Evolutionary conservation across 306 rosid genomes (phyloP), one percentile per base, ranked within the genome.

Genomic region (Prosopis cineraria): DNA sequence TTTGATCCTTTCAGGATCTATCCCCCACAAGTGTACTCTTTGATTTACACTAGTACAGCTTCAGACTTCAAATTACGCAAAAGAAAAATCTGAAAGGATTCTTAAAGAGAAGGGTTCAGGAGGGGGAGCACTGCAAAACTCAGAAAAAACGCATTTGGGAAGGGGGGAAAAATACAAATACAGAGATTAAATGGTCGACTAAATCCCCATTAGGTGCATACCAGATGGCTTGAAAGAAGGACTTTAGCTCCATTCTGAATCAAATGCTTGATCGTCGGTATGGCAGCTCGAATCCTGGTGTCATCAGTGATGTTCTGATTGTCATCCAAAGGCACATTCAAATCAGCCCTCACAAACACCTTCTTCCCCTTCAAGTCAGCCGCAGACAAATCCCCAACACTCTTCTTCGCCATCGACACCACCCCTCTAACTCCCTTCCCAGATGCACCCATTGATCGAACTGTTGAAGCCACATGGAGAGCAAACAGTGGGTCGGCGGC

Each of bases 221-320:
- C 99, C 98, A 96, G 85, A 81, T 96, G 99, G 73, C 91, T 96
- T 7, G 99, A 90, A 13, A 96, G 93, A n/a, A 96, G 75, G 70
- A 96, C 99, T 85, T 93, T 96, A 31, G 99, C 99, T 11, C 99
- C 98, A 10, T 93, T 91, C 76, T 84, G 78, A 44, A 85, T 88
- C 80, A 96, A 89, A 63, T 93, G 74, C 84, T 96, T 87, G 76
- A 96, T 96, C n/a, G 99, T 96, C 50, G 99, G 99, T 0, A 96
- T 17, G 10, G 99, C 99, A 25, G 99, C 99, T 1, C 99, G 90
- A 56, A 96, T 83, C 73, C 99, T 93, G 20, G 99, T 96, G 68
- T 96, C 99, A 53, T 96, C 99, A 11, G 99, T 96, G 81, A 96
- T 96, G 36, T 88, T 90, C 87, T 89, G 97, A 68, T 79, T 90